Evolutionary conservation across 2,329 filamentous ascomycete genomes (phyloP), one percentile per base, ranked within the genome.

Genomic region (Exserohilum turcica): DNA sequence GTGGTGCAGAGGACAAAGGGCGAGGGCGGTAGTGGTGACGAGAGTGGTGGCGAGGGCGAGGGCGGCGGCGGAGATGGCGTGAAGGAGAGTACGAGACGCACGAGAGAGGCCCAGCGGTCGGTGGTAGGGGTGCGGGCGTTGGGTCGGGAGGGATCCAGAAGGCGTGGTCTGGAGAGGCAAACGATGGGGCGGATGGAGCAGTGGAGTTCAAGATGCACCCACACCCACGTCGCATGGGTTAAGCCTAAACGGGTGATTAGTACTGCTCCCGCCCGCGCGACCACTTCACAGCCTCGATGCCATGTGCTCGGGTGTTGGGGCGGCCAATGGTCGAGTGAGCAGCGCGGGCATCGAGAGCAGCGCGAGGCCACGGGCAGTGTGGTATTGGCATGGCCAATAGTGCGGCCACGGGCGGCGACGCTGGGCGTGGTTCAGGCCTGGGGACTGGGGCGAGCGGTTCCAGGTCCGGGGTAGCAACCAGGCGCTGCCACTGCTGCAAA

Each of bases 241-340:
- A 59, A 46, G 42, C 52, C 56, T 48, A 51, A 54, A 52, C 42
- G 32, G 48, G 52, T 38, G 13, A 27, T 32, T 59, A 49, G 49
- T 31, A 46, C 40, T 47, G 46, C 43, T 49, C 46, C 33, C 51
- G 42, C 45, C 56, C 52, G 50, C 54, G 52, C 57, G 43, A 61
- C 45, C 56, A 53, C 54, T 50, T 51, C 47, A 49, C 55, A 52
- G 49, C 43, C 54, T 64, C 51, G 48, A 56, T 42, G 24, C 59
- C 51, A 53, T 47, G 43, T 44, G 36, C 43, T 52, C 43, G 37
- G 44, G 52, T 29, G 40, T 27, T 38, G 36, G 43, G 27, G 37
- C 43, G 36, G 27, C 32, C 49, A 50, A 28, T 21, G 33, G 37
- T 31, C 15, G 18, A 43, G n/a, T 37, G 39, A 19, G n/a, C 24